Evolutionary conservation across 2,329 filamentous ascomycete species (phyloP).

Genomic region (Monascus ruber): DNA sequence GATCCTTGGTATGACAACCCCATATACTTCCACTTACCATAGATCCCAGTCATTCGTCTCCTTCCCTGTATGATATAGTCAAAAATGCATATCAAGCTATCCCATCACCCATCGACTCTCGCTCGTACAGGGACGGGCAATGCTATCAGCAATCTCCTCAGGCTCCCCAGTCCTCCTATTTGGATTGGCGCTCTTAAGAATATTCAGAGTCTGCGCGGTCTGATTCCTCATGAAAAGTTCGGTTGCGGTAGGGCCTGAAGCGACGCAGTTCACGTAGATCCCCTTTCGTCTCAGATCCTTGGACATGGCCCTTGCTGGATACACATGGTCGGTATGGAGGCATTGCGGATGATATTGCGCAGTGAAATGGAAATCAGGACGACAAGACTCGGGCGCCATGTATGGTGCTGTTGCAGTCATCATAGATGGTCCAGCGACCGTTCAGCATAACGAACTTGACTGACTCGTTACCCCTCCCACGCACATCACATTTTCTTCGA

Average conservation of each 20-base stretch:
- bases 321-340: constrained; percentile 43
- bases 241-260: constrained; percentile 45
- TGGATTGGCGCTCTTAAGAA: constrained; percentile 31
- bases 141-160: constrained; percentile 39
- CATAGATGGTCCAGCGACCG: too few relatives aligned
- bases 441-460: too few relatives aligned
- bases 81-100: too few relatives aligned
- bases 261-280: constrained; percentile 42
- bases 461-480: too few relatives aligned
- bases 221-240: constrained; percentile 46
- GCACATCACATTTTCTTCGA: too few relatives aligned
- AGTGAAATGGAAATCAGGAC: constrained; percentile 42
- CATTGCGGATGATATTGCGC: constrained; percentile 27
- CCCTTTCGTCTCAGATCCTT: constrained; percentile 44
- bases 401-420: too few relatives aligned
- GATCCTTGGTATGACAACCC: too few relatives aligned
- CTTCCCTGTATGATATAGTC: too few relatives aligned
- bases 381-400: constrained; percentile 15
- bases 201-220: constrained; percentile 35
- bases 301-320: constrained; percentile 46
- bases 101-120: not conserved
- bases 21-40: too few relatives aligned
- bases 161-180: constrained; percentile 37
- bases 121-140: constrained; percentile 31
- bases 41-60: too few relatives aligned